Evolutionary conservation across 805 yeast genomes (phyloP), one percentile per base, ranked within the genome.

Genomic region (Ogataea salicorniae): DNA sequence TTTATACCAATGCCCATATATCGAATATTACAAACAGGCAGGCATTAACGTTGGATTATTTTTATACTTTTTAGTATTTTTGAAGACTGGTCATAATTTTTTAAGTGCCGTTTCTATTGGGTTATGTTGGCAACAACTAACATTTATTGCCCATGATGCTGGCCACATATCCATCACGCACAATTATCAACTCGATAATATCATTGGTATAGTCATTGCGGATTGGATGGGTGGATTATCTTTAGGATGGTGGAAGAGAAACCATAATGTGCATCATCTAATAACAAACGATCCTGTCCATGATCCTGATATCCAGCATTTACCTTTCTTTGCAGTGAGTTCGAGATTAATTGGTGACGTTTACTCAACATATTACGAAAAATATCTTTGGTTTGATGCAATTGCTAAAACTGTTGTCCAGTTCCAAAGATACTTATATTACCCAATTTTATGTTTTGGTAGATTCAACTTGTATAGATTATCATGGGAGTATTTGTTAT

Each of bases 191-290:
- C 41, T 79, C 9, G 97, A 89, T 64, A 89, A 84, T 60, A 62
- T 84, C 17, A 72, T 87, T 48, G 95, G 95, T 1, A 79, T 83
- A 64, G 43, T 79, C 2, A 71, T 89, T 43, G 95, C 96, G 1
- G 80, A 87, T 52, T 89, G 75, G 71, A 66, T 81, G 44, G 97
- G 97, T n/a, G 97, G 97, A 0, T 72, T 89, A 38, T 86, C 95
- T 41, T 61, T 88, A 18, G 95, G 96, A 2, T 89, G 97, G 97
- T 89, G 97, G 97, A 90, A 89, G 58, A 74, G 91, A 45, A 89
- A 87, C 65, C 97, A 89, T 67, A 89, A 89, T 62, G 95, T 89
- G n/a, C 97, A 89, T 66, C 97, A 89, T 63, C 68, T 89, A 44
- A 76, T 89, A 46, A 86, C 96, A n/a, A 89, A 89, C 64, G 96